Conservation (phyloP, 106 monocot species). For the Acorus calamus region DNA sequence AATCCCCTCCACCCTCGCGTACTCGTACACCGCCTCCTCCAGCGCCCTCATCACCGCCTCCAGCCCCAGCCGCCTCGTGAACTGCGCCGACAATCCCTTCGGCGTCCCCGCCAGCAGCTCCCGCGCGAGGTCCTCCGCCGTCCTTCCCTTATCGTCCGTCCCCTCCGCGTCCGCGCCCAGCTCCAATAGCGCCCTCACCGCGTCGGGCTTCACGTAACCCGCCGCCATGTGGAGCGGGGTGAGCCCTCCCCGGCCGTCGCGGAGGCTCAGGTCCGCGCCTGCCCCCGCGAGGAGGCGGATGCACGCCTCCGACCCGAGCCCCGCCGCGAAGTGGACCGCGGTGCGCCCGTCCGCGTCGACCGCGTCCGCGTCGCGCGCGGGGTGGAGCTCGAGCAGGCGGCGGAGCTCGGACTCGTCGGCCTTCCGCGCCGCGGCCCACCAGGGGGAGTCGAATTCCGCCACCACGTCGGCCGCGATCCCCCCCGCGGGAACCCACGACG, state of each 20-base stretch:
- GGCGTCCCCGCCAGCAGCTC: slow-evolving; percentile 58
- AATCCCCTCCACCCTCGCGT: slow-evolving; percentile 60
- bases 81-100: slow-evolving; percentile 41
- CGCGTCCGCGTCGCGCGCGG: too few species aligned
- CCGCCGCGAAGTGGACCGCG: too few species aligned
- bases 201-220: slow-evolving; percentile 52
- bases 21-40: slow-evolving; percentile 71
- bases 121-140: slow-evolving; percentile 48
- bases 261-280: too few species aligned
- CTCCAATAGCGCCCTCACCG: slow-evolving; percentile 60
- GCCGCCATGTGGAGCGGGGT: slow-evolving; percentile 75
- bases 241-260: slow-evolving; percentile 16
- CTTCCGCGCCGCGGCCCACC: too few species aligned
- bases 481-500: too few species aligned
- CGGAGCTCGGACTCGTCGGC: too few species aligned
- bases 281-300: too few species aligned
- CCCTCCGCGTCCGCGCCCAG: slow-evolving; percentile 48
- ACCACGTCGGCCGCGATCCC: too few species aligned
- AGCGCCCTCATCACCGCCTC: slow-evolving; percentile 48
- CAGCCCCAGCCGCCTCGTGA: slow-evolving; percentile 45
- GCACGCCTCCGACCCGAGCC: too few species aligned
- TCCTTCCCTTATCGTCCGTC: slow-evolving; percentile 43
- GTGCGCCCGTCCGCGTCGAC: too few species aligned
- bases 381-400: too few species aligned
- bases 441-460: too few species aligned